Percentiles rank a stretch among this genome's conserved stretches.
Evolutionary conservation across 768 basidiomycete genomes (phyloP).

Genomic region (Lactarius evosmus): DNA sequence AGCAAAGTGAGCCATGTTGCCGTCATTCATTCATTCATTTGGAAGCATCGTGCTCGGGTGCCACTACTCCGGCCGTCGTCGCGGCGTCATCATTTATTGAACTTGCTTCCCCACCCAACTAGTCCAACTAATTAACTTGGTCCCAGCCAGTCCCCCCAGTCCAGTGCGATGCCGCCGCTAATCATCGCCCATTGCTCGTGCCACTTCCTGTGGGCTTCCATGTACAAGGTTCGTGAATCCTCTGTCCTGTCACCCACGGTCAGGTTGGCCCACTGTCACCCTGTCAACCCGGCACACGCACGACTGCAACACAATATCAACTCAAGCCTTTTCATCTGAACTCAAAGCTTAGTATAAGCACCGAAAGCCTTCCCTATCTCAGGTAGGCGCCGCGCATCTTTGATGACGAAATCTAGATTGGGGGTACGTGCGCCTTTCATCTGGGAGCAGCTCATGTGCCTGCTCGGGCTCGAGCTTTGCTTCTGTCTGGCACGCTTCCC

Average conservation of each 20-base stretch:
- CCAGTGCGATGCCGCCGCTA: background rate
- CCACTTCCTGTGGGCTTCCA: background rate
- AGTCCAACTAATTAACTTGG: background rate
- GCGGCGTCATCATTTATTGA: background rate
- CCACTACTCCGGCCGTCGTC: background rate
- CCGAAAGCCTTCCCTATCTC: background rate
- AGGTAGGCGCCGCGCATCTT: background rate
- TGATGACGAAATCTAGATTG: slow-evolving; percentile 6
- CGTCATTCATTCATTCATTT: slow-evolving; percentile 1
- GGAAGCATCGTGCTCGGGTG: background rate
- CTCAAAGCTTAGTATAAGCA: background rate
- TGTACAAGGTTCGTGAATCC: background rate
- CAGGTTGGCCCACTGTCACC: background rate
- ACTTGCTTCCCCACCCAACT: background rate
- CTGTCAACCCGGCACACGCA: background rate
- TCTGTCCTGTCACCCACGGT: background rate
- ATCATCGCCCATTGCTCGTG: background rate
- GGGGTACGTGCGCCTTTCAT: background rate
- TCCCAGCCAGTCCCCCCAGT: background rate
- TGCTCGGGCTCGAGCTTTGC: background rate
- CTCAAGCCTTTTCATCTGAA: background rate
- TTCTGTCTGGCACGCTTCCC: background rate
- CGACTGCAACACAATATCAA: background rate
- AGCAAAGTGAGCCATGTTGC: background rate
- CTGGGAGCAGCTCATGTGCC: background rate